phyloP scores from a whole-genome alignment of 306 rosid genomes.

The Cucurbita pepo region DNA sequence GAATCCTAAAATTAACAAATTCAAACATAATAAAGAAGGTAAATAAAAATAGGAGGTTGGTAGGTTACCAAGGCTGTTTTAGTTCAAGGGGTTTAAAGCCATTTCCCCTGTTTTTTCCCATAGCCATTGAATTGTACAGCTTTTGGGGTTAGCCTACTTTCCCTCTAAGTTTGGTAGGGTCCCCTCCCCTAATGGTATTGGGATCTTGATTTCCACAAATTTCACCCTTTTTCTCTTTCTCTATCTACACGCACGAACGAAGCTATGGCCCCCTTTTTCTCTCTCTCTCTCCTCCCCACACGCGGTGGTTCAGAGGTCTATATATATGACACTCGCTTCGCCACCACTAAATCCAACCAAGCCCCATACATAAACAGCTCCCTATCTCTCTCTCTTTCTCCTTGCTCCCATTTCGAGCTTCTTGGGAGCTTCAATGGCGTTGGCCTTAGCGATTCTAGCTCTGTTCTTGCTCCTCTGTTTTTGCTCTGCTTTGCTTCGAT shows the following conservation, averaged over 20 bases:
- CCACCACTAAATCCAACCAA: slow-evolving; percentile 23
- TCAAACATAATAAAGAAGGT: no score
- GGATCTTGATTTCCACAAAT: slow-evolving; percentile 37
- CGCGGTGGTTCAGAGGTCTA: slow-evolving; percentile 39
- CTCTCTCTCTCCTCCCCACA: neutral
- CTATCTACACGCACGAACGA: neutral
- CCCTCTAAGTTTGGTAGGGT: slow-evolving; percentile 37
- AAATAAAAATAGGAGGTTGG: no score
- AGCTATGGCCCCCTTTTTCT: neutral
- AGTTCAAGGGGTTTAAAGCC: neutral
- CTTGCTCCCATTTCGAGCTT: slow-evolving; percentile 18
- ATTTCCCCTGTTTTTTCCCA: neutral
- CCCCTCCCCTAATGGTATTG: slow-evolving; percentile 22
- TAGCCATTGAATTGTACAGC: slow-evolving; percentile 6
- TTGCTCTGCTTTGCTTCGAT: slow-evolving; percentile 75
- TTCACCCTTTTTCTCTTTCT: slow-evolving; percentile 8
- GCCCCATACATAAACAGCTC: slow-evolving; percentile 14
- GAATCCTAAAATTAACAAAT: no score
- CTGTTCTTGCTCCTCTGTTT: slow-evolving; percentile 45
- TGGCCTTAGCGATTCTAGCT: slow-evolving; percentile 26
- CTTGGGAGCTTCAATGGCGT: slow-evolving; percentile 56
- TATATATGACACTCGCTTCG: slow-evolving; percentile 29
- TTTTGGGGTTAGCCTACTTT: neutral
- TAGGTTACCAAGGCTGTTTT: neutral
- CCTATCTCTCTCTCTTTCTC: neutral